A percentile compares a stretch with the other conserved stretches of the same genome.
Evolutionary conservation across 2,329 filamentous ascomycete genomes (phyloP).

Genomic region (Apiospora aurea): DNA sequence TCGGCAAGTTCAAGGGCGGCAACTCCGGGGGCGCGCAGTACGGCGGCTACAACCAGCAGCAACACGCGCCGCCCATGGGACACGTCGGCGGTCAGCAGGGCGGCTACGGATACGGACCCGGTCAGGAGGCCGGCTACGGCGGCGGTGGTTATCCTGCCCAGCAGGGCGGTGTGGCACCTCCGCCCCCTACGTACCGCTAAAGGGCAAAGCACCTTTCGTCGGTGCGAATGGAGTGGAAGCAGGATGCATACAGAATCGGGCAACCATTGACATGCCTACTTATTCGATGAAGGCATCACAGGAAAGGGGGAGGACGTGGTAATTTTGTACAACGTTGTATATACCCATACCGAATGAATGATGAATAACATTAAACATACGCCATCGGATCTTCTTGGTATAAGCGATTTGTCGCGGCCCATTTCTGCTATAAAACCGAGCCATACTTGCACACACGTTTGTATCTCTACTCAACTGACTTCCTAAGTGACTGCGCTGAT

Average conservation of each 20-base stretch:
- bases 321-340: background rate
- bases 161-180: background rate
- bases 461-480: background rate
- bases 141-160: background rate
- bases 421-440: too few relatives aligned
- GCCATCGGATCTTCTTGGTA: too few relatives aligned
- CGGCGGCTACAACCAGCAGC: slow-evolving; percentile 8
- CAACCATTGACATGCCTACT: background rate
- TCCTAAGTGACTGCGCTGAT: background rate
- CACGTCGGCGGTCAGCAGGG: background rate
- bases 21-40: background rate
- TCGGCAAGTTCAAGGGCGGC: background rate
- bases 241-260: background rate
- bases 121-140: slow-evolving; percentile 11
- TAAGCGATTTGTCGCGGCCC: background rate
- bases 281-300: background rate
- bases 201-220: too few relatives aligned
- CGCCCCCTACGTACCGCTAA: background rate
- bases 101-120: slow-evolving; percentile 11
- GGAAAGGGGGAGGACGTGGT: background rate
- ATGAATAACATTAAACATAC: background rate
- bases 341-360: background rate
- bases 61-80: slow-evolving; percentile 14
- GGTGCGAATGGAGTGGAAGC: background rate
- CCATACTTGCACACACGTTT: too few relatives aligned